Conservation (phyloP, 148 eudicot genomes). For the Rhododendron ovatum region DNA sequence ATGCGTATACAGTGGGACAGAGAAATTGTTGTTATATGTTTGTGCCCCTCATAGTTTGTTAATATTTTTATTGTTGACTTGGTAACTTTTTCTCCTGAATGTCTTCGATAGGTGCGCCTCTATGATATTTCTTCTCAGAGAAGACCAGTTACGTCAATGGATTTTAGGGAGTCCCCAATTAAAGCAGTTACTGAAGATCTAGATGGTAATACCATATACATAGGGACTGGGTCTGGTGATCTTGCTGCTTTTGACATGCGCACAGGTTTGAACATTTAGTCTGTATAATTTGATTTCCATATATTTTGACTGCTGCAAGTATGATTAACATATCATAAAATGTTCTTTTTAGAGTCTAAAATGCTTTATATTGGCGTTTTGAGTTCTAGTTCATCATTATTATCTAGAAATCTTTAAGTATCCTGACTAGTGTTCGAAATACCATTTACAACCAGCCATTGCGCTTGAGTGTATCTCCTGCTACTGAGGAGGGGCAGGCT, state of each 20-base stretch:
- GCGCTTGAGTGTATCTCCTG: not conserved
- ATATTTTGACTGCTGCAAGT: too few relatives aligned
- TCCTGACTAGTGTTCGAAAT: not conserved
- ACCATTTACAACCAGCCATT: not conserved
- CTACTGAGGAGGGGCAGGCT: not conserved
- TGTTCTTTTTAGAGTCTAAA: not conserved
- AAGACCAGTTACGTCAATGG: slow-evolving; percentile 82
- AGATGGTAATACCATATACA: slow-evolving; percentile 75
- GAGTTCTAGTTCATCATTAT: not conserved
- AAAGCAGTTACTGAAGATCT: slow-evolving; percentile 80
- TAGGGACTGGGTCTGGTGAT: slow-evolving; percentile 90
- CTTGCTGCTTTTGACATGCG: slow-evolving; percentile 90
- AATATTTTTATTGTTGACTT: not conserved
- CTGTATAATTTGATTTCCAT: not conserved
- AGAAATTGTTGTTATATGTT: not conserved
- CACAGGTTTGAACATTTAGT: slow-evolving; percentile 50
- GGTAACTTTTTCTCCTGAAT: slow-evolving; percentile 8
- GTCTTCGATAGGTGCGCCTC: slow-evolving; percentile 63
- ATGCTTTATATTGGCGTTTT: not conserved
- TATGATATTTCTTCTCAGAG: slow-evolving; percentile 90
- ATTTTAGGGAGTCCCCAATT: slow-evolving; percentile 78
- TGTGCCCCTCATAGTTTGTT: not conserved
- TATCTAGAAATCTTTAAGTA: not conserved
- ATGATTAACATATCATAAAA: not conserved
- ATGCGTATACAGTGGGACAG: not conserved